Evolutionary conservation across 768 basidiomycete species (phyloP), one percentile per base, ranked within the genome.

Genomic region (Calocybe cyanea): DNA sequence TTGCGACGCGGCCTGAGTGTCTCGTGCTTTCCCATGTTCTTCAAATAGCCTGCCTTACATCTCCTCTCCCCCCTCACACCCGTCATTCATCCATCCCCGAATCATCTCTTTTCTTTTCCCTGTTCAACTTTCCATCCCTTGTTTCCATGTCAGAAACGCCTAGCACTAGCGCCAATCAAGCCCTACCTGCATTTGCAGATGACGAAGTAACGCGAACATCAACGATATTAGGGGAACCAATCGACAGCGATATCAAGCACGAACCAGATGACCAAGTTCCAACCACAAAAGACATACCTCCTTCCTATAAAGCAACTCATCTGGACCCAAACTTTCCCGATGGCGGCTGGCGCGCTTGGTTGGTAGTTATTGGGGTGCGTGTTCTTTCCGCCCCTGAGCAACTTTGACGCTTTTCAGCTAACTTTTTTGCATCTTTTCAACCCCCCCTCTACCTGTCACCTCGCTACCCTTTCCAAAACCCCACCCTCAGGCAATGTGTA

Each of bases 331-430:
- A 63, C 40, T 72, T 60, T 51, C 72, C 72, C 0, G 73, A 75
- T 52, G 73, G 73, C 32, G 73, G 73, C 1, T 55, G 66, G 30
- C 57, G 60, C 45, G 73, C 73, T 13, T 75, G 73, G 73, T 45
- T 73, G 15, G 61, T 75, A 31, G 67, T 75, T 19, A 54, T 60
- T 38, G 73, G 72, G 52, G 73, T 74, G 49, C 39, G 69, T 58
- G 38, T 14, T 20, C 28, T 9, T 23, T 7, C 24, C 20, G 11
- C n/a, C n/a, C n/a, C n/a, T n/a, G n/a, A n/a, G 7, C 10, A n/a
- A 17, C 23, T 3, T 21, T 20, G 24, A 13, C 21, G 31, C 13
- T 19, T 14, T 13, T n/a, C 14, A n/a, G 25, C 21, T 15, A 20
- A n/a, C n/a, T n/a, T n/a, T n/a, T n/a, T n/a, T n/a, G n/a, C n/a